These are phyloP conservation scores for Mycena amicta DNA, from an alignment of 768 basidiomycete species.

Conservation along the genomic window DNA sequence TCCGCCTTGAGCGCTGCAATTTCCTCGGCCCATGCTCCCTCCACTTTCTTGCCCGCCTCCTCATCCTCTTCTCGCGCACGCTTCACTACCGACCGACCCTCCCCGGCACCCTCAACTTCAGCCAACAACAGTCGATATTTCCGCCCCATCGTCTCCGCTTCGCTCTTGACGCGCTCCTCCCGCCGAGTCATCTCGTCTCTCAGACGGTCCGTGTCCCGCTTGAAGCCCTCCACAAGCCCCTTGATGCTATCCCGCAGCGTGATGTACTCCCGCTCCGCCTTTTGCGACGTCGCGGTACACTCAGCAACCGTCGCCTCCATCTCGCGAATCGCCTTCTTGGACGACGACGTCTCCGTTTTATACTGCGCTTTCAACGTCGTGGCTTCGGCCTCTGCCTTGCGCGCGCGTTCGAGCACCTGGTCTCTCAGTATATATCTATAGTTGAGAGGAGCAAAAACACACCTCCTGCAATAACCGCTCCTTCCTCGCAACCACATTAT, in stretches of 20 bases:
- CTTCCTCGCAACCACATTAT: constrained; percentile 86
- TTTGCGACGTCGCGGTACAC: constrained; percentile 75
- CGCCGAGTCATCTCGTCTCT: constrained; percentile 74
- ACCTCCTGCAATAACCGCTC: constrained; percentile 88
- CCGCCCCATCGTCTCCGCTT: constrained; percentile 67
- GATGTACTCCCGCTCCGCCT: constrained; percentile 81
- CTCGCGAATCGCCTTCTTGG: constrained; percentile 77
- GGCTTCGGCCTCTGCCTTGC: constrained; percentile 83
- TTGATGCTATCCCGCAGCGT: constrained; percentile 78
- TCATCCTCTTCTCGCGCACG: constrained; percentile 52
- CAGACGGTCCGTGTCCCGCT: constrained; percentile 70
- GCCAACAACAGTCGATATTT: constrained; percentile 70
- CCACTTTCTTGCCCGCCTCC: constrained; percentile 56
- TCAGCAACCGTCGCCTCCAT: constrained; percentile 77
- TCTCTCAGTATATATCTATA: background rate
- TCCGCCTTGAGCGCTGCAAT: constrained; percentile 54
- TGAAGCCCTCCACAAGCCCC: constrained; percentile 71
- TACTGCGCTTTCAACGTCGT: constrained; percentile 67
- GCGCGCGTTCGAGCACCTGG: constrained; percentile 79
- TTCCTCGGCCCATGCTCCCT: constrained; percentile 61
- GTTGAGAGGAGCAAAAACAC: constrained; percentile 14
- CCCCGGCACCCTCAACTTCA: constrained; percentile 59
- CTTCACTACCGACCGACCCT: constrained; percentile 48
- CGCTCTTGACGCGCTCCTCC: constrained; percentile 68
- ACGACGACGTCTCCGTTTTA: constrained; percentile 69